Percentiles rank a stretch among this genome's conserved stretches.
Evolutionary conservation across 768 basidiomycete genomes (phyloP).

Genomic region (Amanita pseudoporphyria): DNA sequence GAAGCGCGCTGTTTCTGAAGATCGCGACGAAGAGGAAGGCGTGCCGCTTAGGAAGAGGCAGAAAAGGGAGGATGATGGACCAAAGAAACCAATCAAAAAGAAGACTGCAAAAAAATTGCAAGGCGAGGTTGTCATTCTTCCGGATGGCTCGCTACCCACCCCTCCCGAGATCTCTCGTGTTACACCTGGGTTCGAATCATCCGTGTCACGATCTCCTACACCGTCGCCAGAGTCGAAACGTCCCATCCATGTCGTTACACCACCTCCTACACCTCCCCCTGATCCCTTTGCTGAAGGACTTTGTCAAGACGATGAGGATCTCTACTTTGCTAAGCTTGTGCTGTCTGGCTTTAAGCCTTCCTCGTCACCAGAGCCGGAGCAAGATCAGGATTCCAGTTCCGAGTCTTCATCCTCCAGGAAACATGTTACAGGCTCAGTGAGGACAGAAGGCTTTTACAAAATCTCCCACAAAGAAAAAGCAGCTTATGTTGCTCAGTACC

Average conservation of each 20-base stretch:
- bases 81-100: constrained; percentile 30
- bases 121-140: constrained; percentile 42
- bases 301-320: constrained; percentile 83
- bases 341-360: constrained; percentile 31
- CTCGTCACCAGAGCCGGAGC: constrained; percentile 12
- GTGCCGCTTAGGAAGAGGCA: constrained; percentile 38
- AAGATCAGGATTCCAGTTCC: constrained; percentile 17
- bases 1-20: constrained; percentile 38
- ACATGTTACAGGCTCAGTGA: constrained; percentile 78
- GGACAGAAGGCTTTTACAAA: constrained; percentile 94
- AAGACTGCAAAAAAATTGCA: constrained; percentile 17
- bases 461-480: constrained; percentile 89
- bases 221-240: constrained; percentile 26
- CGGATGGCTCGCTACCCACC: constrained; percentile 39
- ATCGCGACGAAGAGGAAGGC: constrained; percentile 23
- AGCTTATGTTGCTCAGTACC: constrained; percentile 85
- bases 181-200: constrained; percentile 35
- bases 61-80: constrained; percentile 23
- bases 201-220: constrained; percentile 43
- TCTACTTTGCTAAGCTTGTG: constrained; percentile 66
- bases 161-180: constrained; percentile 40
- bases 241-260: constrained; percentile 23
- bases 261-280: constrained; percentile 37
- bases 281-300: constrained; percentile 48
- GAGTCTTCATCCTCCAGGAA: constrained; percentile 52